Base-by-base conservation (phyloP, 2,329 filamentous ascomycete genomes). In the Aspergillus fijiensis region DNA sequence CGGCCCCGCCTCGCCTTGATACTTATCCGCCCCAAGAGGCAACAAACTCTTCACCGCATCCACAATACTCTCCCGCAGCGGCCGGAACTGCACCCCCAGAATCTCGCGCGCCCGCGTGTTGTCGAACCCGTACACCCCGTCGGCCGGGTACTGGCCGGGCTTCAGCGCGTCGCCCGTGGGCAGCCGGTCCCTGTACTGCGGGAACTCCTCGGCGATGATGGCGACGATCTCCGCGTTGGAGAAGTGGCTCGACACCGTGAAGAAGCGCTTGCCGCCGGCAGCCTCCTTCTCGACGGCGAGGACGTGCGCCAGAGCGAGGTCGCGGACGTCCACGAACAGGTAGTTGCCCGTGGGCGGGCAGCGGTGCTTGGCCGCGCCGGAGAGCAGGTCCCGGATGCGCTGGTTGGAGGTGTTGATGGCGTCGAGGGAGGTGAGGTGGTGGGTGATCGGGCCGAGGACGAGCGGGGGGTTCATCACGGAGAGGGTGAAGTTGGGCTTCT, bases 361-460 rank as follows among this genome's bases (percentile, higher is more conserved):
- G 29, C 79, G 79, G 2, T 81, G 74, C 63, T 83, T 85, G 11
- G 55, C 52, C 59, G 82, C 82, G 23, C 88, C 89, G 2, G 79
- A 80, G 11, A 87, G 80, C 55, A 89, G 76, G 90, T 83, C 42
- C 86, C 83, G 88, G 76, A 90, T 83, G 35, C 86, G 83, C 64
- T 87, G 81, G 73, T 90, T 91, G 31, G 87, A 89, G 1, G 87
- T 89, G 76, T 91, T 92, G 52, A 91, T 76, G 1, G 74, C 77
- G 23, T 83, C 81, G 0, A 89, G 77, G 19, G 76, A 80, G 55
- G 84, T 80, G 0, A 91, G 80, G 61, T 84, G 83, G 64, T 88
- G 82, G 33, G 84, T 79, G 14, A 87, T 74, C 0, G 87, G 86
- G 0, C 87, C 87, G 21, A 87, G 83, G 0, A 86, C 84, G 62